Base-by-base conservation (phyloP, 805 yeast genomes). In the Starmerella roubikii region DNA sequence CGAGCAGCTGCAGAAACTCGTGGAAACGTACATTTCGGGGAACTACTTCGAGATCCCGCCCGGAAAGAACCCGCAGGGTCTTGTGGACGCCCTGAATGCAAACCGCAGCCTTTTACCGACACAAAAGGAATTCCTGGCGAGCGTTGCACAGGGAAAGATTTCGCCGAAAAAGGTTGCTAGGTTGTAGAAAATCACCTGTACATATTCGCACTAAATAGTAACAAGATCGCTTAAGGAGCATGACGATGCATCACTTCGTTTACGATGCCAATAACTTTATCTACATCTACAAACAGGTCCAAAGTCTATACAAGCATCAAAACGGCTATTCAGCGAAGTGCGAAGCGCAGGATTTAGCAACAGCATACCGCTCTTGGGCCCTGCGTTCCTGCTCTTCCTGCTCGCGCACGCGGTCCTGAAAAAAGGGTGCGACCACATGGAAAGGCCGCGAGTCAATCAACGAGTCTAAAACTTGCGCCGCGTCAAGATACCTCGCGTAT, bases 121-220 rank as follows among this genome's bases (percentile, higher is more conserved):
- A 18, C 35, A 46, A 13, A 37, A 38, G 21, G 39, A 37, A 28
- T 46, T 49, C 29, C 27, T 49, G 15, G 44, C 47, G 8, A 17
- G 35, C 13, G 48, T 48, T 6, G 50, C 47, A 3, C 32, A 42
- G 12, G 53, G 53, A 4, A 38, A 40, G 18, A 32, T 46, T 25
- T 24, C 50, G 9, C 45, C 48, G 2, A 39, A 38, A 22, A 42
- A 46, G 37, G 40, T 49, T 23, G 41, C 38, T 20, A 25, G n/a
- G n/a, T n/a, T 22, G 12, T 17, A 15, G 15, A 26, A 23, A 8
- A 23, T 23, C 25, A 11, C 25, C 8, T 11, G 11, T 23, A 11
- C 11, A 23, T 23, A 23, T 23, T 8, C 11, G 8, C 25, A 8
- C 25, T 23, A 23, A 11, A n/a, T n/a, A n/a, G n/a, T n/a, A n/a